phyloP scores from a whole-genome alignment of 78 protist species.

The Dictyostelium intermedium region DNA sequence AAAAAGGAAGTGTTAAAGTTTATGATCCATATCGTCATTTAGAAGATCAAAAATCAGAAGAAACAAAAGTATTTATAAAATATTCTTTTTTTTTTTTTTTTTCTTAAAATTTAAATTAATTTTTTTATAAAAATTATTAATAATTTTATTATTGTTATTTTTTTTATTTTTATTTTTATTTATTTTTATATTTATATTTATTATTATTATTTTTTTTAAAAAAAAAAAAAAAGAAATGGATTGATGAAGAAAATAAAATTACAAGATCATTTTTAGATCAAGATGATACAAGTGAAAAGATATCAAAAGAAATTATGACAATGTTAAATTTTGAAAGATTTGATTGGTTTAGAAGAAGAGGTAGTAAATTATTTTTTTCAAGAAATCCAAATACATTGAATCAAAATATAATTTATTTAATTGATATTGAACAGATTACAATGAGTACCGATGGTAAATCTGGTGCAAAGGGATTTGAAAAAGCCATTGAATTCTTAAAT shows the following conservation, averaged over 20 bases:
- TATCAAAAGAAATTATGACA: not conserved
- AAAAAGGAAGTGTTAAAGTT: not conserved
- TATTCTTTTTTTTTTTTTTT: too few species aligned
- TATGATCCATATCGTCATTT: slow-evolving; percentile 89
- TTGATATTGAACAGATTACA: not conserved
- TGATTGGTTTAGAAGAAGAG: slow-evolving; percentile 5
- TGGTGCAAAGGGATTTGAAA: not conserved
- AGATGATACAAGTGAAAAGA: not conserved
- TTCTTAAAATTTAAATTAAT: slow-evolving; percentile 31
- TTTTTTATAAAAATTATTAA: slow-evolving; percentile 9
- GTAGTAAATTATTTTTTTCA: slow-evolving; percentile 25
- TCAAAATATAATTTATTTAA: slow-evolving; percentile 53
- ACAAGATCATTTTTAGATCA: slow-evolving; percentile 35
- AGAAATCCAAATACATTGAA: slow-evolving; percentile 63
- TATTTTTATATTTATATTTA: not conserved
- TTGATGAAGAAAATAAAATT: slow-evolving; percentile 11
- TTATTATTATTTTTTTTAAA: not conserved
- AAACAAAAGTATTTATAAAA: slow-evolving; percentile 71
- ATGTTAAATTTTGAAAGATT: slow-evolving; percentile 12
- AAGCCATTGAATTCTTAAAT: slow-evolving; percentile 66
- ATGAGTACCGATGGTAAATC: not conserved
- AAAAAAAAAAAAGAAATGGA: slow-evolving; percentile 25
- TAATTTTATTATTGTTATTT: not conserved
- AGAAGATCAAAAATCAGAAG: slow-evolving; percentile 85
- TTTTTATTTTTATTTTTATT: not conserved